Conservation (phyloP, 768 basidiomycete genomes). For the Macrocybe gigantea region DNA sequence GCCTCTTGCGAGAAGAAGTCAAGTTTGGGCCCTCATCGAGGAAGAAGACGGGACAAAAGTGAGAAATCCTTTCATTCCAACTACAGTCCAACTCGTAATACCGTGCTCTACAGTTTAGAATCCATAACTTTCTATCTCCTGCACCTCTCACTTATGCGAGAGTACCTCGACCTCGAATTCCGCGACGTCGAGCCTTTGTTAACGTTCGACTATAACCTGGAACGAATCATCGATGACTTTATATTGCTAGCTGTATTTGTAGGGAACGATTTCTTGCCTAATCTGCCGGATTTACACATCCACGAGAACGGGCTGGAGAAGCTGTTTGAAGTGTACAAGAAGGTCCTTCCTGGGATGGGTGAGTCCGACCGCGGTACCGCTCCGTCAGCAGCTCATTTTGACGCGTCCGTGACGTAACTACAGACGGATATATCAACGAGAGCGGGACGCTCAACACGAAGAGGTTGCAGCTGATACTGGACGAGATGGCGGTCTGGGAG, state of each 20-base stretch:
- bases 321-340: slow-evolving; percentile 95
- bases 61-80: background rate
- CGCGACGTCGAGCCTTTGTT: slow-evolving; percentile 58
- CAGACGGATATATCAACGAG: slow-evolving; percentile 93
- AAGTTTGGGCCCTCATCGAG: slow-evolving; percentile 83
- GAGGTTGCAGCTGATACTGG: slow-evolving; percentile 79
- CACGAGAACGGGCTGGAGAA: slow-evolving; percentile 94
- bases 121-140: slow-evolving; percentile 90
- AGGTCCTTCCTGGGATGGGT: slow-evolving; percentile 74
- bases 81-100: background rate
- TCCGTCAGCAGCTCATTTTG: background rate
- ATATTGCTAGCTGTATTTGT: slow-evolving; percentile 95
- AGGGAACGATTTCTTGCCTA: slow-evolving; percentile 96
- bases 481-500: slow-evolving; percentile 88
- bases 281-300: slow-evolving; percentile 94
- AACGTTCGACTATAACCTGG: slow-evolving; percentile 82
- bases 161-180: slow-evolving; percentile 97
- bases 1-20: slow-evolving; percentile 94
- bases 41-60: slow-evolving; percentile 63
- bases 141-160: slow-evolving; percentile 90
- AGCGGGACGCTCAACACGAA: slow-evolving; percentile 74
- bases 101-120: slow-evolving; percentile 41
- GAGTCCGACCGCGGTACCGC: slow-evolving; percentile 12
- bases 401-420: background rate
- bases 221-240: slow-evolving; percentile 97